phyloP scores from a whole-genome alignment of 164 flowering plant genomes.

The Dillenia suffruticosa region DNA sequence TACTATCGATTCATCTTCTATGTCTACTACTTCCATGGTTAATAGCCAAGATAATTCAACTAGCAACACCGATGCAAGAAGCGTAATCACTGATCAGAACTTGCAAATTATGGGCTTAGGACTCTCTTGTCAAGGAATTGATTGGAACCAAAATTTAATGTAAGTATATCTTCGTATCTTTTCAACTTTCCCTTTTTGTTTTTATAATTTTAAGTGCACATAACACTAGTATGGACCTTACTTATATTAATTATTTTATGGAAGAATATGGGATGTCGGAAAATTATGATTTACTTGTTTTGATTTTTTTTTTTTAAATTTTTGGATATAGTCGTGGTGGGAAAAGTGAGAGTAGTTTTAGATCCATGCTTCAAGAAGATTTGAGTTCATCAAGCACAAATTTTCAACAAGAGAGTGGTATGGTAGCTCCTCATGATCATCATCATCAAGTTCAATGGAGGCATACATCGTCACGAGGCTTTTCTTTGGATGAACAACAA shows the following conservation, averaged over 20 bases:
- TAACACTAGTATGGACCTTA: not conserved
- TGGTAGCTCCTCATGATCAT: slow-evolving; percentile 11
- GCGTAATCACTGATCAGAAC: slow-evolving; percentile 15
- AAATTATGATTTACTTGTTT: not conserved
- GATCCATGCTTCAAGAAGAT: slow-evolving; percentile 48
- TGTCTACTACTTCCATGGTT: slow-evolving; percentile 15
- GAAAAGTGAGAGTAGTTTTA: slow-evolving; percentile 39
- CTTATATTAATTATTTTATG: not conserved
- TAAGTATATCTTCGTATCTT: slow-evolving; percentile 18
- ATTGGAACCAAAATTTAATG: slow-evolving; percentile 28
- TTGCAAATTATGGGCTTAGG: slow-evolving; percentile 59
- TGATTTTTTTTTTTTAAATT: not conserved
- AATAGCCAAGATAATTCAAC: not conserved
- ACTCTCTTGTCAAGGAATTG: slow-evolving; percentile 51
- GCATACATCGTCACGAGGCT: slow-evolving; percentile 26
- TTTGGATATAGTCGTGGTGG: slow-evolving; percentile 31
- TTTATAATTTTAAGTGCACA: not conserved
- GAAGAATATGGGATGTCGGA: not conserved
- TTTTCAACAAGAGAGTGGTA: slow-evolving; percentile 24
- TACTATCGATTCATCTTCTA: slow-evolving; percentile 26
- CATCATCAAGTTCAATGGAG: slow-evolving; percentile 28
- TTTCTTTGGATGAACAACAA: slow-evolving; percentile 32
- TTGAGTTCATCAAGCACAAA: slow-evolving; percentile 10
- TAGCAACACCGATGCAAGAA: not conserved
- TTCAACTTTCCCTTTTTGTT: not conserved